A percentile compares a stretch with the other conserved stretches of the same genome.
Evolutionary conservation across 2,329 filamentous ascomycete species (phyloP).

Genomic region (Epichloe sibirici): DNA sequence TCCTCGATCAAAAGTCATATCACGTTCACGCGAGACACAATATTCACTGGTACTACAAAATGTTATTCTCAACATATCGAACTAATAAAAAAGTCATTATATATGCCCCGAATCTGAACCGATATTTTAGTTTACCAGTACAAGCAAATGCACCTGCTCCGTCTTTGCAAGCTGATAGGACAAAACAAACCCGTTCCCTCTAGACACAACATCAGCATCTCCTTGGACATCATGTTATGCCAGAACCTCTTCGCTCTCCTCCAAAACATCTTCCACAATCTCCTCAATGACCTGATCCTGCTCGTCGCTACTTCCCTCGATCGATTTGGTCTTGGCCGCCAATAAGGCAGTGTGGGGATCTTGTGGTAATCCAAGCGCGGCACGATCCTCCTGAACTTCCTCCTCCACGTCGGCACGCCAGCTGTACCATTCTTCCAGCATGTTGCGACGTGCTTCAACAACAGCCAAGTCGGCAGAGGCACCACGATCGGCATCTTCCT

Average conservation of each 20-base stretch:
- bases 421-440: slow-evolving; percentile 78
- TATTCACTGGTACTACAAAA: neutral
- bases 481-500: slow-evolving; percentile 86
- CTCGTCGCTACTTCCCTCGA: slow-evolving; percentile 44
- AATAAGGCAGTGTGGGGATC: slow-evolving; percentile 51
- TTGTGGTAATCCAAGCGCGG: slow-evolving; percentile 51
- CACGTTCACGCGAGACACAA: neutral
- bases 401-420: slow-evolving; percentile 68
- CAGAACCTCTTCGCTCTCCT: slow-evolving; percentile 74
- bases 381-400: slow-evolving; percentile 61
- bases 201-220: neutral
- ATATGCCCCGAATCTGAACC: slow-evolving; percentile 2
- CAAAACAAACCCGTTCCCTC: slow-evolving; percentile 1
- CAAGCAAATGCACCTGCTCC: slow-evolving; percentile 20
- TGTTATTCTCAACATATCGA: neutral
- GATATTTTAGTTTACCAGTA: slow-evolving; percentile 17
- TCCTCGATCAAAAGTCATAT: neutral
- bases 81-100: slow-evolving; percentile 2
- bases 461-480: slow-evolving; percentile 90
- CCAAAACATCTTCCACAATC: slow-evolving; percentile 69
- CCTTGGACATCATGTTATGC: slow-evolving; percentile 14
- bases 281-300: slow-evolving; percentile 78
- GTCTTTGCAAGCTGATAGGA: slow-evolving; percentile 16
- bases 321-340: slow-evolving; percentile 39
- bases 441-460: slow-evolving; percentile 69